Percentiles rank a stretch among this genome's conserved stretches.
These are phyloP conservation scores for Penicillium sp. DNA, from an alignment of 2,329 filamentous ascomycete species.

Conservation along the genomic window DNA sequence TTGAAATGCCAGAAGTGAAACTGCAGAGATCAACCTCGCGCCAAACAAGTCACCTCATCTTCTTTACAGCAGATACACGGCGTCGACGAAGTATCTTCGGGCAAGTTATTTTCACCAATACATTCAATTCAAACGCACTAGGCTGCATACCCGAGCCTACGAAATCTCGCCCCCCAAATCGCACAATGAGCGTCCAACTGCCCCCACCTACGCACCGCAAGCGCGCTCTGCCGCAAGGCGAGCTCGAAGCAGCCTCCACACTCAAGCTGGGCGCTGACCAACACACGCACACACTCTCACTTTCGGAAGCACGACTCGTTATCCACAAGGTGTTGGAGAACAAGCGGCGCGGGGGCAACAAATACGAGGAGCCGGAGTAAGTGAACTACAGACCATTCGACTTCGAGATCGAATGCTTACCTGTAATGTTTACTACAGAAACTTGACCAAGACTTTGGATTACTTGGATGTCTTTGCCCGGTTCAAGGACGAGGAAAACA, in stretches of 20 bases:
- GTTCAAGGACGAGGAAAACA: constrained; percentile 92
- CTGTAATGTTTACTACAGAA: constrained; percentile 38
- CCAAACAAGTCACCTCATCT: not conserved
- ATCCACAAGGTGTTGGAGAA: constrained; percentile 86
- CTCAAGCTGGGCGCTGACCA: constrained; percentile 93
- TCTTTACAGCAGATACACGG: not conserved
- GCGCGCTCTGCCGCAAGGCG: constrained; percentile 49
- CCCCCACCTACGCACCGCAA: constrained; percentile 44
- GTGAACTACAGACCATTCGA: constrained; percentile 33
- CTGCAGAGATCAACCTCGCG: constrained; percentile 18
- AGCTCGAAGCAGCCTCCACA: constrained; percentile 80
- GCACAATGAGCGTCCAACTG: constrained; percentile 36
- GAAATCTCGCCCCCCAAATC: not conserved
- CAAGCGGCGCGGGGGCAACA: constrained; percentile 74
- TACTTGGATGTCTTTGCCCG: constrained; percentile 94
- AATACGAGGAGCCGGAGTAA: constrained; percentile 80
- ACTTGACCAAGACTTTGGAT: constrained; percentile 81
- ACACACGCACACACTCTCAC: constrained; percentile 83
- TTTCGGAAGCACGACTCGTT: constrained; percentile 88
- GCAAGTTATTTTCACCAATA: not conserved
- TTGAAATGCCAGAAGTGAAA: constrained; percentile 16
- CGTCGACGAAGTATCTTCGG: not conserved
- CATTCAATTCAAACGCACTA: not conserved
- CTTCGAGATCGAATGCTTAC: constrained; percentile 1
- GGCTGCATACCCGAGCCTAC: not conserved